Base-by-base conservation (phyloP, 257 asterid genomes). In the Solanum rostratum region DNA sequence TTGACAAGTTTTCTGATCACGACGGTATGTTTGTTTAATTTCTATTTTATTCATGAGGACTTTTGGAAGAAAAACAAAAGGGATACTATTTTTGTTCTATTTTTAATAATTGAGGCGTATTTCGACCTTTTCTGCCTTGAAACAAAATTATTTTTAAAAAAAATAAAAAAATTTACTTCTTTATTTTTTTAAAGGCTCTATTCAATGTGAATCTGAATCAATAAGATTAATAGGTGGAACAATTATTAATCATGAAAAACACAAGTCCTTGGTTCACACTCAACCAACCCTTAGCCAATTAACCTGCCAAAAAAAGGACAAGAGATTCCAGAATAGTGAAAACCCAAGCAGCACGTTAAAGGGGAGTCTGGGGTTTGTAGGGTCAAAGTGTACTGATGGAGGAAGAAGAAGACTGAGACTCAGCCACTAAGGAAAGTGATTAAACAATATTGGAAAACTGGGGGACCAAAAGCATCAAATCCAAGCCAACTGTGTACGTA, bases 381-480 rank as follows among this genome's bases (percentile, higher is more conserved):
- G 85, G 80, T 60, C 85, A 80, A 29, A 53, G 27, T 7, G 24
- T 74, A 46, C 59, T 74, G 80, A 45, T 45, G 15, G 81, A 12
- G 16, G 87, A 68, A 80, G 74, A 70, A 66, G 41, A 65, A 55
- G 73, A 79, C 65, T 27, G 83, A 83, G 79, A 79, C 82, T 84
- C 80, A 11, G 29, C 85, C 87, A 49, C 71, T 79, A 29, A 19
- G 37, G 41, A 10, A 69, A 69, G 52, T 69, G 59, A 18, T 76
- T 50, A 52, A 49, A 76, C 45, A 76, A 50, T 76, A 37, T 49
- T 27, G 63, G 3, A 46, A 49, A 76, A 3, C 7, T 20, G 27
- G 84, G 90, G 93, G 92, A 89, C 94, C 91, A 90, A 90, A 54
- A 69, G 83, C 87, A 82, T 85, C 90, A 85, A 88, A 78, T 84